phyloP scores from a whole-genome alignment of 2,329 filamentous ascomycete species.

The Reticulascus tulasneorum region DNA sequence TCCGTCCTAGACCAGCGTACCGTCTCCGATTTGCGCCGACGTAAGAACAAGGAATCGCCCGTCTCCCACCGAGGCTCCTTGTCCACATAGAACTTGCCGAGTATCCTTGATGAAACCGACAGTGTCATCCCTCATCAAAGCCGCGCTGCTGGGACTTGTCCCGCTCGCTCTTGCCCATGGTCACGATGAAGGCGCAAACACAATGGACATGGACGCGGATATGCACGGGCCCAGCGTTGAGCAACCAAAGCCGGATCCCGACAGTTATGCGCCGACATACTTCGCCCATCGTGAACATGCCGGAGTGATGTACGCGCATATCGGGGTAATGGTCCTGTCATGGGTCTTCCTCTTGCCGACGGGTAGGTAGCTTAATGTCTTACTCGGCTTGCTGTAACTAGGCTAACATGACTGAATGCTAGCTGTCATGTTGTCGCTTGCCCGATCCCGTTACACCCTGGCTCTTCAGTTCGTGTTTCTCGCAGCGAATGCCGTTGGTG shows the following conservation, averaged over 20 bases:
- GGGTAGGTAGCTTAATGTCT: slow-evolving; percentile 47
- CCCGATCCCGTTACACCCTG: slow-evolving; percentile 70
- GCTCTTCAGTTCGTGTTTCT: slow-evolving; percentile 66
- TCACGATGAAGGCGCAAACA: slow-evolving; percentile 14
- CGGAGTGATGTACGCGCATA: slow-evolving; percentile 63
- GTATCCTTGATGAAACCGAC: slow-evolving; percentile 1
- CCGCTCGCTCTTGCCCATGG: slow-evolving; percentile 7
- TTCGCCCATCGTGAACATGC: slow-evolving; percentile 52
- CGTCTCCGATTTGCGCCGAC: no score
- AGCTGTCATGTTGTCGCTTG: slow-evolving; percentile 85
- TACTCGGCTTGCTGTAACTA: not conserved
- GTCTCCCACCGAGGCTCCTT: no score
- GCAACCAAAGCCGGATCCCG: slow-evolving; percentile 12
- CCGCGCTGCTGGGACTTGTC: slow-evolving; percentile 2
- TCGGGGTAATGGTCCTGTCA: slow-evolving; percentile 63
- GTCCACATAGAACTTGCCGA: no score
- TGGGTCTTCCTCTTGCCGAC: slow-evolving; percentile 73
- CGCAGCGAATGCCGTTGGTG: slow-evolving; percentile 56
- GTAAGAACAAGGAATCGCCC: no score
- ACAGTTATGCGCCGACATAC: slow-evolving; percentile 47
- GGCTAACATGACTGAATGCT: slow-evolving; percentile 8
- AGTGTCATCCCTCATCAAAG: not conserved
- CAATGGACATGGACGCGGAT: slow-evolving; percentile 12
- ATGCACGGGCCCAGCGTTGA: slow-evolving; percentile 3
- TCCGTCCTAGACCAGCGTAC: no score